Evolutionary conservation across 768 basidiomycete genomes (phyloP), one percentile per base, ranked within the genome.

Genomic region (Hygrophoropsis aurantiaca): DNA sequence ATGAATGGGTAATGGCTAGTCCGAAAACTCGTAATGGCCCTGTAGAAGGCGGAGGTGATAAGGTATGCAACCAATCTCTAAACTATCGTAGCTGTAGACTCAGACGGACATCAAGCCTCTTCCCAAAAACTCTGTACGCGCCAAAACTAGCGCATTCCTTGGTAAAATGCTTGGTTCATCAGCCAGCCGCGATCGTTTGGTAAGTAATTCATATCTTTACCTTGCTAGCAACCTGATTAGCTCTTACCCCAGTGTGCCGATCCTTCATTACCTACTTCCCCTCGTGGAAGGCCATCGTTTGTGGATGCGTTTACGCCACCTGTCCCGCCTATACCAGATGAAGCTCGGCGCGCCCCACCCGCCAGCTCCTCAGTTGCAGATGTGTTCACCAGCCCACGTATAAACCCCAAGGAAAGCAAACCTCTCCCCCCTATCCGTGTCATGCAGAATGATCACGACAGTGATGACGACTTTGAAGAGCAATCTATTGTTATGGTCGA

Each of bases 71-170:
- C 33, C 40, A 18, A 40, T 39, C 25, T 7, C 20, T 33, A 42
- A 53, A 27, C 32, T 40, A 27, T 19, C 33, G n/a, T 26, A 33
- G 16, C 42, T 41, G 13, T 10, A 37, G 33, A 35, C 27, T 30
- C 27, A 30, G n/a, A 30, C 27, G 27, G 6, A 30, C 27, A 6
- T 30, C 27, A 13, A 30, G 27, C 27, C 27, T 30, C 27, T 68
- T 23, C 58, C 70, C 10, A 89, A 79, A 62, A 77, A 80, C 10
- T 82, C 87, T 5, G 83, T 91, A 47, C 71, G 87, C 52, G 77
- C 81, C 30, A 91, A 88, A 63, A 88, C 87, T n/a, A 86, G 79
- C 57, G 86, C 86, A 38, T 83, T 92, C 60, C 72, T 86, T 53
- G 87, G 87, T 3, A 90, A 84, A 66, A 85, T 92, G 82, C 67